phyloP scores from a whole-genome alignment of 2,329 filamentous ascomycete species.

The Tolypocladium album region DNA sequence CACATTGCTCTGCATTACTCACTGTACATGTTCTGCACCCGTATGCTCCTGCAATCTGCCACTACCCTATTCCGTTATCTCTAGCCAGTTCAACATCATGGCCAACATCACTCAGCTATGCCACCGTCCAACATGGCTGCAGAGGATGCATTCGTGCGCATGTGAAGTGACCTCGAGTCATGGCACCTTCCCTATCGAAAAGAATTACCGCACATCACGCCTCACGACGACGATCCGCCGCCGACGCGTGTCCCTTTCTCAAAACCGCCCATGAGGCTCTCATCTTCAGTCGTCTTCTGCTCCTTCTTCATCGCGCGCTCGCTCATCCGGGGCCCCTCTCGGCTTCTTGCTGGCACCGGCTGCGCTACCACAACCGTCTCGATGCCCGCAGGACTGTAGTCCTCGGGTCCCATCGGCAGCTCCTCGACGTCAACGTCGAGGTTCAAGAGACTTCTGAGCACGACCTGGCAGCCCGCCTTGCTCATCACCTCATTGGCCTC shows the following conservation, averaged over 20 bases:
- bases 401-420: conserved; percentile 78
- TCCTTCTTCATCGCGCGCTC: neutral
- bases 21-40: too few species aligned
- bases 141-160: neutral
- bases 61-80: too few species aligned
- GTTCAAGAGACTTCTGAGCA: conserved; percentile 66
- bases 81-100: too few species aligned
- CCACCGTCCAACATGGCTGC: too few species aligned
- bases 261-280: conserved; percentile 12
- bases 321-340: neutral
- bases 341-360: conserved; percentile 39
- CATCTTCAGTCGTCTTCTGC: conserved; percentile 6
- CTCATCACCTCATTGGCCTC: conserved; percentile 88
- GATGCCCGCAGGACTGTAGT: conserved; percentile 56
- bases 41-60: too few species aligned
- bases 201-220: neutral
- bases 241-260: conserved; percentile 9
- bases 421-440: conserved; percentile 70
- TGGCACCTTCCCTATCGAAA: neutral
- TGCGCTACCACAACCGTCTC: conserved; percentile 73
- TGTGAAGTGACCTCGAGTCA: neutral
- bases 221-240: neutral
- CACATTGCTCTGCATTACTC: too few species aligned
- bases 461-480: conserved; percentile 75
- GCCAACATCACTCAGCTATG: too few species aligned